phyloP scores from a whole-genome alignment of 2,329 filamentous ascomycete species.

The Pestalotiopsis sp. region DNA sequence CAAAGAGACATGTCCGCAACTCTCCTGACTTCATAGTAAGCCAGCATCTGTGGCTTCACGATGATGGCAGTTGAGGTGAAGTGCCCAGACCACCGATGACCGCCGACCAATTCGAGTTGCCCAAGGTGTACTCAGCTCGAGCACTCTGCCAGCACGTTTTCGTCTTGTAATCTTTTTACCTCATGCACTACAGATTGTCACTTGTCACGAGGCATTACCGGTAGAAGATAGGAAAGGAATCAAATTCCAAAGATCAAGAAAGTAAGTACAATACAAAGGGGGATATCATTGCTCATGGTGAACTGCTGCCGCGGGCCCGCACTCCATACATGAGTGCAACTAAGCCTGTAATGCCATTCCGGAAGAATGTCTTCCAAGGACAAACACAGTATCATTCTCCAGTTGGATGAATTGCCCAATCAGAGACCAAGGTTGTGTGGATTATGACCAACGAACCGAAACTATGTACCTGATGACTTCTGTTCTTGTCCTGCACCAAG shows the following conservation, averaged over 20 bases:
- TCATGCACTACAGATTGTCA: not conserved
- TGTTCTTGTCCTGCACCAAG: too few relatives aligned
- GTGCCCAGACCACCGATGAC: too few relatives aligned
- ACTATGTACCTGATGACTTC: too few relatives aligned
- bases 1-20: too few relatives aligned
- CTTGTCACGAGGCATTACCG: not conserved
- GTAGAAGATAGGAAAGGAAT: slow-evolving; percentile 8
- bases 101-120: too few relatives aligned
- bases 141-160: too few relatives aligned
- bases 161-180: not conserved
- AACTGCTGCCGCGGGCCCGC: not conserved
- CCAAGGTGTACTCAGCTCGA: too few relatives aligned
- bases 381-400: not conserved
- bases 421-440: not conserved
- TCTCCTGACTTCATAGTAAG: too few relatives aligned
- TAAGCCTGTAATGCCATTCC: not conserved
- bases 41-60: too few relatives aligned
- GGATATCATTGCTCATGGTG: slow-evolving; percentile 12
- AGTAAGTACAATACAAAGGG: slow-evolving; percentile 10
- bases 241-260: slow-evolving; percentile 12
- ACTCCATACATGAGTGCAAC: not conserved
- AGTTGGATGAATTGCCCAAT: not conserved
- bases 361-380: not conserved
- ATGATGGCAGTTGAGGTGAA: too few relatives aligned
- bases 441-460: not conserved